phyloP scores from a whole-genome alignment of 2,329 filamentous ascomycete genomes.

The Venturia carpophila region DNA sequence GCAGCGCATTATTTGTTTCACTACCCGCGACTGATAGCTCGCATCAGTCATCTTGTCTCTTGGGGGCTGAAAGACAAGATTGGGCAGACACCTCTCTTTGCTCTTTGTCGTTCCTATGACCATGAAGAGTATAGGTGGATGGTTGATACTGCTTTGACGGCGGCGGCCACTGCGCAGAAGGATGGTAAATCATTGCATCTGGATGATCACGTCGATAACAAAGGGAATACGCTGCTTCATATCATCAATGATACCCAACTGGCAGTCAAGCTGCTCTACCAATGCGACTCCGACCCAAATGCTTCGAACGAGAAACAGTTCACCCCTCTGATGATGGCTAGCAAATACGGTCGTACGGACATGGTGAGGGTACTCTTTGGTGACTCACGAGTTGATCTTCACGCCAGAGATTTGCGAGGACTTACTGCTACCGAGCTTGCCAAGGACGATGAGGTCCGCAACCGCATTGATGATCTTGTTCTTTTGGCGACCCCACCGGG shows the following conservation, averaged over 20 bases:
- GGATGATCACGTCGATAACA: constrained; percentile 85
- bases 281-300: constrained; percentile 93
- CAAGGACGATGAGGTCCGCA: constrained; percentile 95
- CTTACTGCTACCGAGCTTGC: constrained; percentile 92
- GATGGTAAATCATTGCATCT: constrained; percentile 77
- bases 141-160: constrained; percentile 72
- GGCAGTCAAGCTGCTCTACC: constrained; percentile 64
- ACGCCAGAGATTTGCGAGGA: constrained; percentile 75
- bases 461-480: constrained; percentile 89
- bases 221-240: constrained; percentile 92
- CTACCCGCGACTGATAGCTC: constrained; percentile 68
- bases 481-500: constrained; percentile 62
- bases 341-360: constrained; percentile 93
- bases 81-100: constrained; percentile 95
- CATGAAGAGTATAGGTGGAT: constrained; percentile 79
- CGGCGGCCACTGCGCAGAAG: constrained; percentile 65
- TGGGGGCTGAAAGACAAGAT: constrained; percentile 93
- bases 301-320: constrained; percentile 92
- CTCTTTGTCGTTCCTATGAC: constrained; percentile 90
- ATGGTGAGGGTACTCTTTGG: constrained; percentile 83
- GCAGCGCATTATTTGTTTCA: constrained; percentile 96
- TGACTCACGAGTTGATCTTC: constrained; percentile 78
- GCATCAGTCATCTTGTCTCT: constrained; percentile 68
- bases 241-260: constrained; percentile 82
- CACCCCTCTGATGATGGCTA: constrained; percentile 94